Evolutionary conservation across 2,329 filamentous ascomycete genomes (phyloP), one percentile per base, ranked within the genome.

Genomic region (Juglanconis juglandina): DNA sequence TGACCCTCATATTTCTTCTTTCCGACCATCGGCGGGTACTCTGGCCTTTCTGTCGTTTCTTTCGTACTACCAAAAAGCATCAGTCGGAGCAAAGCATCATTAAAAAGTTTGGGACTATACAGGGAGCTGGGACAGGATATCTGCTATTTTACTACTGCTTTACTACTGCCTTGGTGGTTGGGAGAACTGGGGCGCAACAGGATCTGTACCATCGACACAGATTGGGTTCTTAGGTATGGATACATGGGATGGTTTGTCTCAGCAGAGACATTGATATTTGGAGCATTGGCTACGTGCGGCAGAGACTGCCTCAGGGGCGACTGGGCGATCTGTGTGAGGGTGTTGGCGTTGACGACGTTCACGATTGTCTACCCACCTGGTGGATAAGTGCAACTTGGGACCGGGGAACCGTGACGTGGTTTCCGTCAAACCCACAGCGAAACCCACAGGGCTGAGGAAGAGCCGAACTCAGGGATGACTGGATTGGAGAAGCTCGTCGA

Each of bases 71-170:
- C 67, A 66, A 58, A 64, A 61, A 60, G 64, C 63, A 68, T 68
- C 64, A 63, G 66, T 63, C 61, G 68, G 67, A 69, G 67, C 66
- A 68, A 63, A 68, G 66, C 67, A 69, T 69, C 62, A 67, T 56
- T 68, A 67, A 67, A 69, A 69, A 69, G 64, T 65, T 64, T 63
- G 56, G 63, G 63, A 54, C 35, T 53, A 59, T 48, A 51, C 46
- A 49, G 35, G 61, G 37, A 50, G 44, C 17, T 52, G 59, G 60
- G 64, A 53, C 44, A 59, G 63, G 64, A 57, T 55, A 37, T 60
- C 51, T 63, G 59, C 52, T 53, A 44, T 58, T 59, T 57, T 48
- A 33, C 51, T 8, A 11, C 17, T 24, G 24, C 24, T 24, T 24
- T 24, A 24, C 24, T 24, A 24, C 14, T n/a, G 17, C 9, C 14